These are phyloP conservation scores for Chrysanthemum lavandulifolium DNA, from an alignment of 129 eudicot genomes.

Conservation along the genomic window DNA sequence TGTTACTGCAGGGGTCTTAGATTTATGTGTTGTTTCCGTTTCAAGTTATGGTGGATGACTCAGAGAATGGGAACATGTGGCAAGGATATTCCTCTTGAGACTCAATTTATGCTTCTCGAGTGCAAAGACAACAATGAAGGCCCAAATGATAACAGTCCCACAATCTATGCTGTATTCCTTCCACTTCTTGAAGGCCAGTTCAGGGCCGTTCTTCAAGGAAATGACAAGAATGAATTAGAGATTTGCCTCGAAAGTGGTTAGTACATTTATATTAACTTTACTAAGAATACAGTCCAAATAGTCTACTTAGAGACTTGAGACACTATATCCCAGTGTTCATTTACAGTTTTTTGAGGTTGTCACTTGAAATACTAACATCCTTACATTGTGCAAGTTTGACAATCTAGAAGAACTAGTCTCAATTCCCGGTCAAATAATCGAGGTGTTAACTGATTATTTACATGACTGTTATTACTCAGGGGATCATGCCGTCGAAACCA, in stretches of 20 bases:
- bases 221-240: constrained; percentile 79
- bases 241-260: constrained; percentile 98
- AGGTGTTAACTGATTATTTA: constrained; percentile 11
- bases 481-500: constrained; percentile 71
- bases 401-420: not conserved
- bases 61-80: constrained; percentile 95
- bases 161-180: constrained; percentile 78
- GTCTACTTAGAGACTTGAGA: no score
- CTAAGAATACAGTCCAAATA: no score
- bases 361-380: no score
- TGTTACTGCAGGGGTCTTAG: constrained; percentile 65
- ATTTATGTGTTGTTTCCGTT: constrained; percentile 86
- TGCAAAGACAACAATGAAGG: constrained; percentile 55
- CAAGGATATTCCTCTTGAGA: constrained; percentile 86
- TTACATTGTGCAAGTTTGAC: no score
- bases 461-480: constrained; percentile 51
- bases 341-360: no score
- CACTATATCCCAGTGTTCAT: no score
- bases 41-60: constrained; percentile 99
- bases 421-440: not conserved
- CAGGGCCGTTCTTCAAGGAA: constrained; percentile 94
- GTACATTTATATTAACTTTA: constrained; percentile 27
- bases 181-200: constrained; percentile 92
- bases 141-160: constrained; percentile 50
- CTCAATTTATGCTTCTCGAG: constrained; percentile 93